A percentile compares a stretch with the other conserved stretches of the same genome.
phyloP scores from a whole-genome alignment of 2,329 filamentous ascomycete genomes.

The Cladosporium sp. region DNA sequence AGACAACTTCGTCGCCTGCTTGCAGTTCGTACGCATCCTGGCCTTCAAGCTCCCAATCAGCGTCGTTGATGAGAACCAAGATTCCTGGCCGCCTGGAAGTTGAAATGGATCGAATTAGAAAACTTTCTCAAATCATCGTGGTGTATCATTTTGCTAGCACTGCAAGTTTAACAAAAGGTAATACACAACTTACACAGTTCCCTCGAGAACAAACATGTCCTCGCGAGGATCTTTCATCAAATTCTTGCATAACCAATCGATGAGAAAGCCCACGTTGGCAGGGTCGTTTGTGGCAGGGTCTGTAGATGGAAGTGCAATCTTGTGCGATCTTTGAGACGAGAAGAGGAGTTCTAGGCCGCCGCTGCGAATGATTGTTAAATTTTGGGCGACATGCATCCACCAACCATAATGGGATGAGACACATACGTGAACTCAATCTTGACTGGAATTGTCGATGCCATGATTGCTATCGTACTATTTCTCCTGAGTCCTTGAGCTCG shows the following conservation, averaged over 20 bases:
- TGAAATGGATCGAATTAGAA: too few relatives aligned
- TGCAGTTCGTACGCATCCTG: slow-evolving; percentile 87
- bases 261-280: slow-evolving; percentile 69
- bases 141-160: too few relatives aligned
- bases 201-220: slow-evolving; percentile 85
- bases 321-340: slow-evolving; percentile 71
- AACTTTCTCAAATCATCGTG: too few relatives aligned
- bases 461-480: neutral
- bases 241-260: slow-evolving; percentile 72
- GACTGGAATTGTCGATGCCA: slow-evolving; percentile 46
- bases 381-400: neutral
- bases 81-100: too few relatives aligned
- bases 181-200: slow-evolving; percentile 81
- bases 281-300: slow-evolving; percentile 54
- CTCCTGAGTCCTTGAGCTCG: too few relatives aligned
- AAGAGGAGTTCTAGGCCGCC: slow-evolving; percentile 95
- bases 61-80: slow-evolving; percentile 93
- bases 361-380: slow-evolving; percentile 36
- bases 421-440: slow-evolving; percentile 71
- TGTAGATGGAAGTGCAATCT: slow-evolving; percentile 61
- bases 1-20: slow-evolving; percentile 79
- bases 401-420: slow-evolving; percentile 23
- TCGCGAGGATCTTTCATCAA: slow-evolving; percentile 80
- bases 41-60: slow-evolving; percentile 96
- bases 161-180: too few relatives aligned